Base-by-base conservation (phyloP, 805 yeast species). In the Yarrowia phangngaensis region DNA sequence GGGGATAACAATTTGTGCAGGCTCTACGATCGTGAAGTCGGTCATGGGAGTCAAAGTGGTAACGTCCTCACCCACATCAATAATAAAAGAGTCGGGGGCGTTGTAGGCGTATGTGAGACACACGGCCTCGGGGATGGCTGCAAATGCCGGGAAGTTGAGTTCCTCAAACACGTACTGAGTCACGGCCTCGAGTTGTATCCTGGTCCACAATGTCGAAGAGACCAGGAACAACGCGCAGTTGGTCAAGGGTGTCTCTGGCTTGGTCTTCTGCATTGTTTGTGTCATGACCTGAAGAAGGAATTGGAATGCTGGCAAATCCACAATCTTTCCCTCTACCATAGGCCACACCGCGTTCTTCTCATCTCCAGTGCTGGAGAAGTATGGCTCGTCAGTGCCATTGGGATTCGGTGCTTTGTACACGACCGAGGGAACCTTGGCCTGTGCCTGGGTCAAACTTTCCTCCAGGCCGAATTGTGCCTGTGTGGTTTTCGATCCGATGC, bases 41-140 rank as follows among this genome's bases (percentile, higher is more conserved):
- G 84, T 64, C n/a, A 90, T 76, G 3, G 95, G 92, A 9, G 80
- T 72, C 17, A 90, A 71, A 61, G 87, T 95, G 3, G 88, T 78
- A 56, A 81, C 76, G 17, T 79, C 76, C 54, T 70, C 69, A 14
- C 97, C 97, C 36, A 90, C 72, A 63, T 90, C 95, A 31, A 90
- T 77, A 13, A 90, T 83, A 27, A 83, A 67, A 1, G 88, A 74
- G 53, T 79, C 83, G 29, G 80, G 74, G 8, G 79, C 67, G 16
- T 62, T 66, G 61, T 81, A 72, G 0, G 96, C 90, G 64, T 79
- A 88, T 13, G 84, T 70, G 1, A 87, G 68, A 6, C 86, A 83
- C 28, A 87, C 66, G 0, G 88, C 70, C 15, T 74, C 68, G 34
- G 94, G 88, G 28, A 84, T 60, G 6, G 87, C 63, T 35, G 86